Conservation (phyloP, 805 yeast genomes). For the Sugiyamaella marilandica region DNA sequence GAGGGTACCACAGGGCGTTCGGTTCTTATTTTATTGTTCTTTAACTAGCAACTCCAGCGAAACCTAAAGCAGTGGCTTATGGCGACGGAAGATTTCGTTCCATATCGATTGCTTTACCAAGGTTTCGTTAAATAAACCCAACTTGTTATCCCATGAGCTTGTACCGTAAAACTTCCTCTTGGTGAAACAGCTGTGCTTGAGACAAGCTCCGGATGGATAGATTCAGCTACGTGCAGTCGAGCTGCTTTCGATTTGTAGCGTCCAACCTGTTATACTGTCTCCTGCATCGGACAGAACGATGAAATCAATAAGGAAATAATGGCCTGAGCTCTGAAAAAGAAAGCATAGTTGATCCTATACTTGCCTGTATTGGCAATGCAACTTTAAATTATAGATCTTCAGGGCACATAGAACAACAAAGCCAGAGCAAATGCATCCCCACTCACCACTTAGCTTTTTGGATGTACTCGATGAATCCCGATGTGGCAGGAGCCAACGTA, state of each 20-base stretch:
- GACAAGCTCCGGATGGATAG: too few species aligned
- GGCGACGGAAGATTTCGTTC: neutral
- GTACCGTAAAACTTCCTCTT: too few species aligned
- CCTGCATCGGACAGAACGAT: too few species aligned
- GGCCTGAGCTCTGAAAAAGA: too few species aligned
- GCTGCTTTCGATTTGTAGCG: too few species aligned
- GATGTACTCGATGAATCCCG: neutral
- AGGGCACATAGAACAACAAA: neutral
- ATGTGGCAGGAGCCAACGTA: neutral
- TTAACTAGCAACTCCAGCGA: neutral
- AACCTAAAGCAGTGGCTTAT: neutral
- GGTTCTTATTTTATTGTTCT: neutral
- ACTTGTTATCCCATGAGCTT: too few species aligned
- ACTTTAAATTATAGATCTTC: constrained; percentile 1
- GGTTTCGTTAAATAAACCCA: neutral
- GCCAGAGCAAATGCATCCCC: neutral
- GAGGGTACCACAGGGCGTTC: too few species aligned
- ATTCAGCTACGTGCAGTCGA: too few species aligned
- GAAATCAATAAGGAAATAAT: too few species aligned
- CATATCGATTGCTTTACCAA: neutral
- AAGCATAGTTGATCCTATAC: neutral
- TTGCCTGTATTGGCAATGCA: neutral
- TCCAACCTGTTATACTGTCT: too few species aligned
- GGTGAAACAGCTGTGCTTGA: too few species aligned
- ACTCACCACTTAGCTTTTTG: neutral